Conservation (phyloP, 495 filamentous ascomycete species). For the Rhypophila decipiens region DNA sequence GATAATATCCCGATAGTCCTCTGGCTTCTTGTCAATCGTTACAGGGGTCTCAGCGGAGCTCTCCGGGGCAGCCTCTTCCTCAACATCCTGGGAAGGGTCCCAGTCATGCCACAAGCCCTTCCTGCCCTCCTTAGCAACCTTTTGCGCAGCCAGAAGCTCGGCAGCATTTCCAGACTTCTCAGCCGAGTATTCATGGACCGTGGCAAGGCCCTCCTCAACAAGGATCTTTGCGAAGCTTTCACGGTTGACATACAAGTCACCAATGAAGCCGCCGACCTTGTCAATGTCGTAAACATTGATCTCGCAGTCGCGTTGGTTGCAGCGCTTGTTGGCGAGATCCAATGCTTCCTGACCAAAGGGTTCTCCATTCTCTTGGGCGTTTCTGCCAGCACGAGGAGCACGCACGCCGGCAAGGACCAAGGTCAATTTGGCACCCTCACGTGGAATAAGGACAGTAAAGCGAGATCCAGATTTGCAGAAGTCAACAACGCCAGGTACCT, state of each 20-base stretch:
- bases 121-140: slow-evolving; percentile 75
- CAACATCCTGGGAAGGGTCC: slow-evolving; percentile 76
- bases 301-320: slow-evolving; percentile 93
- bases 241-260: slow-evolving; percentile 85
- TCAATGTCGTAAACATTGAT: slow-evolving; percentile 93
- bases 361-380: slow-evolving; percentile 73
- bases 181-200: slow-evolving; percentile 88
- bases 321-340: slow-evolving; percentile 78
- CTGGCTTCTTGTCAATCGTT: slow-evolving; percentile 50
- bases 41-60: slow-evolving; percentile 41
- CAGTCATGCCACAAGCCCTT: slow-evolving; percentile 92
- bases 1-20: slow-evolving; percentile 88
- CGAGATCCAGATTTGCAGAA: slow-evolving; percentile 94
- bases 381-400: slow-evolving; percentile 84
- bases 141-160: slow-evolving; percentile 82
- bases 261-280: slow-evolving; percentile 96
- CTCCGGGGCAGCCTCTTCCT: slow-evolving; percentile 45
- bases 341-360: slow-evolving; percentile 94
- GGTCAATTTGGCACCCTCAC: slow-evolving; percentile 90
- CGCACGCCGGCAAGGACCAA: slow-evolving; percentile 92
- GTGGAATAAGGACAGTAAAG: slow-evolving; percentile 87
- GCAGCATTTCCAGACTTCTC: slow-evolving; percentile 86
- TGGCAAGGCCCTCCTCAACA: slow-evolving; percentile 87
- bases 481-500: slow-evolving; percentile 90
- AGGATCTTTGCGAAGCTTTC: slow-evolving; percentile 94